Conservation (phyloP, 257 asterid genomes). For the Jacaranda copaia region DNA sequence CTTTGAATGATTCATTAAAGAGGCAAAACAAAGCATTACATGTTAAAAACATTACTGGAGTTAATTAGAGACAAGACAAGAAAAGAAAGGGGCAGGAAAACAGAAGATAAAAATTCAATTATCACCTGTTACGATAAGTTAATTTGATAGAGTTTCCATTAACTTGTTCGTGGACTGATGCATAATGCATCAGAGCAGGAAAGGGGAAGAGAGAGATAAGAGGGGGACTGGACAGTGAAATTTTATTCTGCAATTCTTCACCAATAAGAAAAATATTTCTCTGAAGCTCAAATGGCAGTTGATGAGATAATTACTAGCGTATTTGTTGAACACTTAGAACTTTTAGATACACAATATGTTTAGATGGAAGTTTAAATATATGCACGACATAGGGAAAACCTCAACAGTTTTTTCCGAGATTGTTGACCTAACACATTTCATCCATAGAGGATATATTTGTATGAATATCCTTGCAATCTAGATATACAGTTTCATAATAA, state of each 20-base stretch:
- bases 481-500: constrained; percentile 21
- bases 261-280: neutral
- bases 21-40: constrained; percentile 29
- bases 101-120: neutral
- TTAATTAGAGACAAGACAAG: constrained; percentile 19
- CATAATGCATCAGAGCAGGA: neutral
- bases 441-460: neutral
- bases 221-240: neutral
- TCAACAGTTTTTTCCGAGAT: neutral
- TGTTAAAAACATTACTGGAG: neutral
- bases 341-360: constrained; percentile 17
- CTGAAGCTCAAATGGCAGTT: constrained; percentile 25
- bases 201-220: neutral
- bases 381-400: constrained; percentile 11
- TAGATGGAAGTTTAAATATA: constrained; percentile 30
- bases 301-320: constrained; percentile 2
- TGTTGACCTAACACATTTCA: constrained; percentile 17
- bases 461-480: constrained; percentile 23
- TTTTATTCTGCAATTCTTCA: constrained; percentile 18
- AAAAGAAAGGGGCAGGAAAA: constrained; percentile 2
- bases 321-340: constrained; percentile 19
- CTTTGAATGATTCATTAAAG: constrained; percentile 23
- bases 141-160: neutral
- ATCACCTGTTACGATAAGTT: neutral
- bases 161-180: neutral